Base-by-base conservation (phyloP, 2,329 filamentous ascomycete genomes). In the Ophiocordyceps polyrhachis-furcata region DNA sequence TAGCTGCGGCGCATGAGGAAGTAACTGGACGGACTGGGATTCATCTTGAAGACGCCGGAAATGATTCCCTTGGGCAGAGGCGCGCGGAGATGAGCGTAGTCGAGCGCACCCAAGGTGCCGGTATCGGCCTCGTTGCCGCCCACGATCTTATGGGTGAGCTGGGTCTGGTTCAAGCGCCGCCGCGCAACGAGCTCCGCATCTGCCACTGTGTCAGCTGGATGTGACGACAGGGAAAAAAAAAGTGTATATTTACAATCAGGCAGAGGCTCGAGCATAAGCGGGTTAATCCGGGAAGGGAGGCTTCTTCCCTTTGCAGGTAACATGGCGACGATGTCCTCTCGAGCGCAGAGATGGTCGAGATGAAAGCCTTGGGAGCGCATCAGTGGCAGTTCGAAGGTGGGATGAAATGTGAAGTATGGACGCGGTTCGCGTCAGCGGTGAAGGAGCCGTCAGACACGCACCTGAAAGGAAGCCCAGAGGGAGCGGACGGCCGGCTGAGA, bases 21-120 rank as follows among this genome's bases (percentile, higher is more conserved):
- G 65, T 98, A 98, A 53, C 85, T 91, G 60, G 86, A 86, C 5
- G 91, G 89, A 58, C 79, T 79, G 48, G 79, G 81, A 17, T 38
- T 38, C 35, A 38, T 19, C 56, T 84, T 81, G 69, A 96, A 96
- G 56, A 98, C 93, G 57, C 91, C 91, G 6, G 88, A 94, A 25
- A 79, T 76, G 53, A 96, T 80, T 51, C 91, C 87, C 63, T 88
- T 91, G 43, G 91, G 91, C 42, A 98, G 68, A 14, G 91, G 89
- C 48, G 88, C 89, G 57, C 89, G 83, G 43, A 98, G 72, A 60
- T 98, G 91, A 51, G 88, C 89, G 62, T 98, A 98, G 63, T 96
- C 91, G 60, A 98, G 94, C 42, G 81, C 77, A 44, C 85, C 86
- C 48, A 91, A 69, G 52, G 81, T 79, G 52, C 81, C 72, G 42